phyloP scores from a whole-genome alignment of 1,284 basidiomycete genomes.

The Cryptococcus sp. region DNA sequence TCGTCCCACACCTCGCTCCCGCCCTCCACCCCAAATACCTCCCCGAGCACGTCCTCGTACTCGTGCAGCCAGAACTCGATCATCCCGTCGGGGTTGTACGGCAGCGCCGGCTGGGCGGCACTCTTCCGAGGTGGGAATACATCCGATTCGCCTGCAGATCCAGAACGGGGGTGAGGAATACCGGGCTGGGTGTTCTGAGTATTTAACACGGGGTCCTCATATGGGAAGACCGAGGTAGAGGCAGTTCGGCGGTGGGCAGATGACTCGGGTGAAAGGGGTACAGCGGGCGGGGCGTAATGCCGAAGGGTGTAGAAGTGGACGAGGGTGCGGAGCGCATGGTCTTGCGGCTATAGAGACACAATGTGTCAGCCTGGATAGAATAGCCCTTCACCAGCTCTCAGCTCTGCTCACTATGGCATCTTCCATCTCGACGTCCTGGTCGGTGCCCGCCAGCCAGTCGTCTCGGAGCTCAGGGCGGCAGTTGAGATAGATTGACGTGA shows the following conservation, averaged over 20 bases:
- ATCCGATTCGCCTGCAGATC: constrained; percentile 45
- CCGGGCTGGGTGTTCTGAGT: background rate
- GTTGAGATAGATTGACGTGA: constrained; percentile 96
- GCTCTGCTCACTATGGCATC: constrained; percentile 42
- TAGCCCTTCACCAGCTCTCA: background rate
- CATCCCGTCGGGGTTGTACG: constrained; percentile 54
- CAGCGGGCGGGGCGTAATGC: constrained; percentile 35
- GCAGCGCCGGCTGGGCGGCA: constrained; percentile 25
- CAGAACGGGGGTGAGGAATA: background rate
- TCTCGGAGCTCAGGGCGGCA: constrained; percentile 94
- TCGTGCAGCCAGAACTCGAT: constrained; percentile 56
- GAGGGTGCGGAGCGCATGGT: constrained; percentile 88
- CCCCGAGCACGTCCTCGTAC: constrained; percentile 55
- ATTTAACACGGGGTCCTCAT: constrained; percentile 31
- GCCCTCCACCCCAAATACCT: constrained; percentile 51
- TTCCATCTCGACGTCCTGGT: constrained; percentile 83
- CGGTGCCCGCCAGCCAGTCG: constrained; percentile 93
- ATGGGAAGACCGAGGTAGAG: constrained; percentile 24
- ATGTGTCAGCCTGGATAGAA: background rate
- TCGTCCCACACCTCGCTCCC: constrained; percentile 26
- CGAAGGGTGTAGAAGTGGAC: constrained; percentile 74
- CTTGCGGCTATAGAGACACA: constrained; percentile 70
- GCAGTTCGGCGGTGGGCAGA: constrained; percentile 24
- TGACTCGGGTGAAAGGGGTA: constrained; percentile 23
- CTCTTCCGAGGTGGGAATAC: constrained; percentile 54